Evolutionary conservation across 2,329 filamentous ascomycete species (phyloP).

Genomic region (Phyllosticta capitalensis): DNA sequence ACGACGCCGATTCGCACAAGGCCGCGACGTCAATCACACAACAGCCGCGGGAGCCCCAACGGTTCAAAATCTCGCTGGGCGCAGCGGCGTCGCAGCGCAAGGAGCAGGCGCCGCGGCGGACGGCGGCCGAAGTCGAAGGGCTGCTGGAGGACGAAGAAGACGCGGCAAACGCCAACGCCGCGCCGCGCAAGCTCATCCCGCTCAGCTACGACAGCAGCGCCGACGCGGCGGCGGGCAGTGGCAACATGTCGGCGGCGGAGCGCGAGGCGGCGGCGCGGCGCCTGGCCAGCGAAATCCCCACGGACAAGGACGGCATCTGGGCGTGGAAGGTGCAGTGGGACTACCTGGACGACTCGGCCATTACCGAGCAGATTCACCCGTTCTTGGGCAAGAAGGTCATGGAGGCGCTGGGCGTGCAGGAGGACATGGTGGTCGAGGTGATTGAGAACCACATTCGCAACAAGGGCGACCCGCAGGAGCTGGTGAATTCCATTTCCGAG

Average conservation of each 20-base stretch:
- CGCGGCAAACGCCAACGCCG: constrained; percentile 44
- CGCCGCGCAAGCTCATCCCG: constrained; percentile 58
- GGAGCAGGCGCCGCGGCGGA: constrained; percentile 55
- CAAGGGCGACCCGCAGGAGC: constrained; percentile 62
- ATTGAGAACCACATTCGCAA: constrained; percentile 79
- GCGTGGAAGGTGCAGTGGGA: constrained; percentile 91
- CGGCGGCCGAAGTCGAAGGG: constrained; percentile 87
- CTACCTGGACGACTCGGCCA: constrained; percentile 68
- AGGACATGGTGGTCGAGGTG: constrained; percentile 88
- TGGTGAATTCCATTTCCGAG: constrained; percentile 78
- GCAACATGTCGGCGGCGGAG: constrained; percentile 71
- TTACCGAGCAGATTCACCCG: constrained; percentile 78
- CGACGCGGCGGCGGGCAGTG: constrained; percentile 23
- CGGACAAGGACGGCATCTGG: constrained; percentile 79
- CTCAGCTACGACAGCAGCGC: constrained; percentile 37
- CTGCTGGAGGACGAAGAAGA: constrained; percentile 93
- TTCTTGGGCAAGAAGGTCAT: constrained; percentile 99
- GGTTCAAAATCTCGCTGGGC: constrained; percentile 88
- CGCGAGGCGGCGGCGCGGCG: constrained; percentile 70
- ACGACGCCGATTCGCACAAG: constrained; percentile 45
- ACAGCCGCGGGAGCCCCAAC: constrained; percentile 51
- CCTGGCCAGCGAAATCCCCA: constrained; percentile 82
- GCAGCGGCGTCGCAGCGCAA: constrained; percentile 72
- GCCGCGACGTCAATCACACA: constrained; percentile 22
- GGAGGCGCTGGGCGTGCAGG: constrained; percentile 90